phyloP scores from a whole-genome alignment of 768 basidiomycete species.

The Phylloporus sp. region DNA sequence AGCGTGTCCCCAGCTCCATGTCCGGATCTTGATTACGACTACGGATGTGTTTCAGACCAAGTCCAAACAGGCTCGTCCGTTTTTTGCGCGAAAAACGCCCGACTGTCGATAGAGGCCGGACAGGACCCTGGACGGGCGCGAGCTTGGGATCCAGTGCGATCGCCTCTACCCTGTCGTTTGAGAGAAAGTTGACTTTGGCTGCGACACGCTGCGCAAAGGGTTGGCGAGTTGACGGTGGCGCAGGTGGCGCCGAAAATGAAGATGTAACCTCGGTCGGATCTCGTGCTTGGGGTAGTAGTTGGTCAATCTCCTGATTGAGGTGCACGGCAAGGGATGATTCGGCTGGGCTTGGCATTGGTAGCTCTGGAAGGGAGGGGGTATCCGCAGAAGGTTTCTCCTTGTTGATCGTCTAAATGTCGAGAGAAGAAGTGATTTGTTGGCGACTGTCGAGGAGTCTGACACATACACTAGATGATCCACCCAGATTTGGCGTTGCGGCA shows the following conservation, averaged over 20 bases:
- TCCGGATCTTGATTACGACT: not conserved
- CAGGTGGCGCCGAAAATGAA: not conserved
- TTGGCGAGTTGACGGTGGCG: not conserved
- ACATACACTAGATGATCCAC: slow-evolving; percentile 15
- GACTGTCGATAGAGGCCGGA: slow-evolving; percentile 28
- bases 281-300: not conserved
- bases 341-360: slow-evolving; percentile 5
- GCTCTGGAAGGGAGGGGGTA: slow-evolving; percentile 5
- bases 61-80: slow-evolving; percentile 20
- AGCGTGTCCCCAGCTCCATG: slow-evolving; percentile 2
- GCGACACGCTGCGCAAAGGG: slow-evolving; percentile 10
- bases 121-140: slow-evolving; percentile 30
- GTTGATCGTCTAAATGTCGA: slow-evolving; percentile 8
- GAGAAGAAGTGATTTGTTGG: not conserved
- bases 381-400: slow-evolving; percentile 17
- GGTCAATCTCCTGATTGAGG: not conserved
- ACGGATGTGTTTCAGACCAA: slow-evolving; percentile 11
- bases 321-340: slow-evolving; percentile 15
- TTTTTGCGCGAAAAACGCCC: slow-evolving; percentile 13
- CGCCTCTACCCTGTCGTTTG: slow-evolving; percentile 24
- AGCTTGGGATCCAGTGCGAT: slow-evolving; percentile 31
- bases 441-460: not conserved
- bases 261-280: not conserved
- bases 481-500: not conserved
- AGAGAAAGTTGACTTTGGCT: slow-evolving; percentile 17